phyloP scores from a whole-genome alignment of 495 filamentous ascomycete species.

The Bombardia bombarda region DNA sequence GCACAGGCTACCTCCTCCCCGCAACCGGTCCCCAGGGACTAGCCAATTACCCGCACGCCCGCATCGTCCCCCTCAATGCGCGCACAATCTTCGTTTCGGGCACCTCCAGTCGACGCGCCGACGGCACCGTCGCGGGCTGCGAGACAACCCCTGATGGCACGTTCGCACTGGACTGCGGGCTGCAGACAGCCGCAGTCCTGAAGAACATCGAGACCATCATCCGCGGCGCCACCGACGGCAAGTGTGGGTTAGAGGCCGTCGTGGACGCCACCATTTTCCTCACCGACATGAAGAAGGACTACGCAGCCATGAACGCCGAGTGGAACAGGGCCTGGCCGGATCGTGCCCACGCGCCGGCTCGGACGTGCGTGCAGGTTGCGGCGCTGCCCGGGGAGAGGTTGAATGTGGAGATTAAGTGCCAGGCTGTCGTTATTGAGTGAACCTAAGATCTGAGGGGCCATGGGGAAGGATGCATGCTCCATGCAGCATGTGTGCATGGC shows the following conservation, averaged over 20 bases:
- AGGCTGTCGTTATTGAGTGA: too few relatives aligned
- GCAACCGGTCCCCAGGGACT: constrained; percentile 14
- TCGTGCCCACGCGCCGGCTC: constrained; percentile 14
- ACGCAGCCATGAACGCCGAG: constrained; percentile 20
- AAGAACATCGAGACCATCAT: constrained; percentile 20
- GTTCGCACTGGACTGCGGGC: constrained; percentile 14
- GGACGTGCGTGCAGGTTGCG: constrained; percentile 20
- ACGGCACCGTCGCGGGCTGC: constrained; percentile 20
- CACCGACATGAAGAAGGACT: constrained; percentile 16
- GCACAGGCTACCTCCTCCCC: constrained; percentile 15
- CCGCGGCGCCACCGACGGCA: constrained; percentile 12
- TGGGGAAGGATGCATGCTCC: too few relatives aligned
- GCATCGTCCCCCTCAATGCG: constrained; percentile 12
- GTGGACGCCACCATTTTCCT: constrained; percentile 23
- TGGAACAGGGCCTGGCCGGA: constrained; percentile 24
- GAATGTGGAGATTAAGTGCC: constrained; percentile 23
- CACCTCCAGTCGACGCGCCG: constrained; percentile 16
- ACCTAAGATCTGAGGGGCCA: too few relatives aligned
- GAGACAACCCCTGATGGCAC: constrained; percentile 8
- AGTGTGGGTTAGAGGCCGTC: constrained; percentile 12
- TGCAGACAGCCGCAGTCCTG: constrained; percentile 18
- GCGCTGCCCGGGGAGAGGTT: constrained; percentile 19
- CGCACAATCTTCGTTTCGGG: constrained; percentile 22
- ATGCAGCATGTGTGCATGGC: too few relatives aligned
- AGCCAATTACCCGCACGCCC: constrained; percentile 23